Evolutionary conservation across 768 basidiomycete genomes (phyloP).

Genomic region (Leccinum subtestaceum): DNA sequence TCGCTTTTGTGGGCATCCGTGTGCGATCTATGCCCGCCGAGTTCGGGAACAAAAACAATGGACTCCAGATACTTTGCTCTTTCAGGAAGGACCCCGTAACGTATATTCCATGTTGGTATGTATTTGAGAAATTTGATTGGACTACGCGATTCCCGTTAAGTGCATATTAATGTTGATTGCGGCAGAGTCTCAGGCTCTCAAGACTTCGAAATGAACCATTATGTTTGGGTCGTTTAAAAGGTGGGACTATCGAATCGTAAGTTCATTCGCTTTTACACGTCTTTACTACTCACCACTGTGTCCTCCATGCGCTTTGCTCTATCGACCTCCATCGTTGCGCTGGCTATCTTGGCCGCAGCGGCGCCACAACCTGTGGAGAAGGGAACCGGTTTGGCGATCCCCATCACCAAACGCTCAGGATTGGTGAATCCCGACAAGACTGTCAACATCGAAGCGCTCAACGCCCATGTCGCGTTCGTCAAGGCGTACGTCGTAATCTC

Average conservation of each 20-base stretch:
- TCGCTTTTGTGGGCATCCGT: neutral
- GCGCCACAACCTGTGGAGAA: neutral
- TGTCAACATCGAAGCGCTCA: slow-evolving; percentile 6
- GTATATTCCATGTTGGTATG: too few species aligned
- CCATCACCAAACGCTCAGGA: slow-evolving; percentile 9
- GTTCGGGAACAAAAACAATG: neutral
- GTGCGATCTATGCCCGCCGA: neutral
- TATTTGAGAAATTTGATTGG: neutral
- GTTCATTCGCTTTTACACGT: neutral
- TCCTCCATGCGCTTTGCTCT: neutral
- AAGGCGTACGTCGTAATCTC: slow-evolving; percentile 6
- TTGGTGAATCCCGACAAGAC: slow-evolving; percentile 8
- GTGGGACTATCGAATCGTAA: neutral
- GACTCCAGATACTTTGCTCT: neutral
- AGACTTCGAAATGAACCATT: neutral
- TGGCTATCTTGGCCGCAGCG: slow-evolving; percentile 9
- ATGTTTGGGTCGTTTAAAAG: neutral
- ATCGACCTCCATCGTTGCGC: neutral
- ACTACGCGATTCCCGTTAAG: neutral
- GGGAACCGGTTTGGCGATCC: slow-evolving; percentile 1
- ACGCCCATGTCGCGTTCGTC: neutral
- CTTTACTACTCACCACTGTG: neutral
- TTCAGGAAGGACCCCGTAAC: neutral
- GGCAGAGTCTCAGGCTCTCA: neutral
- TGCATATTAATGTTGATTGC: neutral